phyloP scores from a whole-genome alignment of 768 basidiomycete species.

The Leccinum olivaceopallidum region DNA sequence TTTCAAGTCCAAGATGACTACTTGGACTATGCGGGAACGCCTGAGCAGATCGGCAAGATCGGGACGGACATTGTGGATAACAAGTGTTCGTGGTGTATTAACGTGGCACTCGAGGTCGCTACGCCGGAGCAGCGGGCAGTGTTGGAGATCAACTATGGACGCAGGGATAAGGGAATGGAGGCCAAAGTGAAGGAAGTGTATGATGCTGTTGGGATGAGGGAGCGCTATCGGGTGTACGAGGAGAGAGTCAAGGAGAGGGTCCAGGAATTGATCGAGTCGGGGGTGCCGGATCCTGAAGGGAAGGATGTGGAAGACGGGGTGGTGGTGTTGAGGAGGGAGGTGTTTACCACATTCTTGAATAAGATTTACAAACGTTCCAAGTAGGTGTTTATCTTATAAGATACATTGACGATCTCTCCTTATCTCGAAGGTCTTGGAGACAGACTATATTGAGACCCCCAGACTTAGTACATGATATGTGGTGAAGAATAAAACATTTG shows the following conservation, averaged over 20 bases:
- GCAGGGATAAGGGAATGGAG: conserved; percentile 47
- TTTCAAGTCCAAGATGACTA: conserved; percentile 66
- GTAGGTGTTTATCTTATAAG: conserved; percentile 23
- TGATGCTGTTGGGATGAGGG: conserved; percentile 25
- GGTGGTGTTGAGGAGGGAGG: conserved; percentile 52
- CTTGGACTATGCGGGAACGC: conserved; percentile 90
- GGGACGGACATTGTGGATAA: conserved; percentile 99
- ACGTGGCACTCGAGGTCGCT: conserved; percentile 75
- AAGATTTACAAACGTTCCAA: conserved; percentile 78
- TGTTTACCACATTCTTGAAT: conserved; percentile 82
- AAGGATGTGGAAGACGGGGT: conserved; percentile 7
- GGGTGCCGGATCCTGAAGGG: conserved; percentile 40
- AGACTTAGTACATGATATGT: too few species aligned
- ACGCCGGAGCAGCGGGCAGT: conserved; percentile 53
- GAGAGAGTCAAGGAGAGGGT: conserved; percentile 66
- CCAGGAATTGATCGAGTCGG: conserved; percentile 60
- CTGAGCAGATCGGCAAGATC: conserved; percentile 93
- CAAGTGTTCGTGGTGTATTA: conserved; percentile 98
- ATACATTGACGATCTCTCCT: too few species aligned
- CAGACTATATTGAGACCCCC: too few species aligned
- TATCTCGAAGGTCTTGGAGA: too few species aligned
- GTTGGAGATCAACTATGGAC: conserved; percentile 67
- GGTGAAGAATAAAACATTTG: too few species aligned
- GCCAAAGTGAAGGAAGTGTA: conserved; percentile 61
- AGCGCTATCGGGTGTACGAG: conserved; percentile 78